These are phyloP conservation scores for Chionographis japonica DNA, from an alignment of 106 monocot genomes.

Conservation along the genomic window DNA sequence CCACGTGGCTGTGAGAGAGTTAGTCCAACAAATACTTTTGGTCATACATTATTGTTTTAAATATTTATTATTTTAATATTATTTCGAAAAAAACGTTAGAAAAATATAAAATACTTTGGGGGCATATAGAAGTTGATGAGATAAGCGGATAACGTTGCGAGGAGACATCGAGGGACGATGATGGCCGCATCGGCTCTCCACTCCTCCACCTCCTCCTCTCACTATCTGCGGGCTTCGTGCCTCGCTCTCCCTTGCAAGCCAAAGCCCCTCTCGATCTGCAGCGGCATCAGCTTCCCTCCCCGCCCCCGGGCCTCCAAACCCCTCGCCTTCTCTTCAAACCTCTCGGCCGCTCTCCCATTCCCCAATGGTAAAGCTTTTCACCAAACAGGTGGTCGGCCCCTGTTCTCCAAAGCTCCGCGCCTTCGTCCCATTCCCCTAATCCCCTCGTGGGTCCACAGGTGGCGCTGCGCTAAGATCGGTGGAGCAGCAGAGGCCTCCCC, in stretches of 20 bases:
- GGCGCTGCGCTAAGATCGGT: constrained; percentile 16
- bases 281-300: background rate
- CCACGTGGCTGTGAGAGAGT: too few species aligned
- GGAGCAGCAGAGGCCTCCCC: constrained; percentile 20
- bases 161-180: background rate
- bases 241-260: constrained; percentile 12
- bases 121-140: background rate
- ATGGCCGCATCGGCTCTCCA: constrained; percentile 8
- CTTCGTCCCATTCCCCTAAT: background rate
- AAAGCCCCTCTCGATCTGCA: constrained; percentile 1
- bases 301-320: background rate
- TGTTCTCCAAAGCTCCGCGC: background rate
- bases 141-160: constrained; percentile 3
- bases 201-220: background rate
- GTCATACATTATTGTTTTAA: too few species aligned
- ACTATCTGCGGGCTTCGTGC: constrained; percentile 3
- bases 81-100: too few species aligned
- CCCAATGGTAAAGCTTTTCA: constrained; percentile 10
- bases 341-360: constrained; percentile 11
- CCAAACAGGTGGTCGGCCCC: background rate
- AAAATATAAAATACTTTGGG: too few species aligned
- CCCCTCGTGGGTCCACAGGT: constrained; percentile 1
- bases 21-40: too few species aligned
- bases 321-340: constrained; percentile 31
- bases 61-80: too few species aligned